phyloP scores from a whole-genome alignment of 2,329 filamentous ascomycete genomes.

The Epichloe bromicola region DNA sequence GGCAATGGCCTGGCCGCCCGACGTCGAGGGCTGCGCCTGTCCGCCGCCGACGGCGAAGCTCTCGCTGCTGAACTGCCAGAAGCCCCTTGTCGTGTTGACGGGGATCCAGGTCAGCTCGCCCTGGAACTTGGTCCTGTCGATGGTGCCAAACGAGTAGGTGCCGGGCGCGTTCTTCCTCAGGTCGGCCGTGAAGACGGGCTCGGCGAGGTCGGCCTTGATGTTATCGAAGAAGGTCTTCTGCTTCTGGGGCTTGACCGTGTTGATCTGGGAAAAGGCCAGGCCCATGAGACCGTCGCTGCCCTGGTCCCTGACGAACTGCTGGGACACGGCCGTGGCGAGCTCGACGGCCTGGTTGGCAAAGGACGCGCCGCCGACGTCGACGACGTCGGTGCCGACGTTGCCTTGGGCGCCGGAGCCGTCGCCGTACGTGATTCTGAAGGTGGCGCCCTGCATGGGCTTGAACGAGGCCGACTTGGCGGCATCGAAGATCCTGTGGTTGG shows the following conservation, averaged over 20 bases:
- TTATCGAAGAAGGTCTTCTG: slow-evolving; percentile 33
- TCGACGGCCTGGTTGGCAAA: slow-evolving; percentile 30
- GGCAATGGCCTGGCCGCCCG: slow-evolving; percentile 29
- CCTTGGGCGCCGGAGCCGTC: slow-evolving; percentile 30
- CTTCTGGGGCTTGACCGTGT: slow-evolving; percentile 25
- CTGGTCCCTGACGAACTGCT: slow-evolving; percentile 23
- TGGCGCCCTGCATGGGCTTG: slow-evolving; percentile 21
- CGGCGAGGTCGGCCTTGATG: slow-evolving; percentile 10
- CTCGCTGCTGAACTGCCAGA: slow-evolving; percentile 36
- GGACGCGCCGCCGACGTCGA: slow-evolving; percentile 28
- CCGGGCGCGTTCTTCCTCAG: slow-evolving; percentile 44
- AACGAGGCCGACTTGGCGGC: slow-evolving; percentile 25
- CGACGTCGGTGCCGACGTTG: slow-evolving; percentile 29
- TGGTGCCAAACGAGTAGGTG: slow-evolving; percentile 60
- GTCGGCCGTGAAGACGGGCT: slow-evolving; percentile 52
- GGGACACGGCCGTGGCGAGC: slow-evolving; percentile 26
- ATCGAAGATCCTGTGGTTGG: slow-evolving; percentile 27
- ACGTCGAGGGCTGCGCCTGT: slow-evolving; percentile 22
- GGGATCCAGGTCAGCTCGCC: slow-evolving; percentile 49
- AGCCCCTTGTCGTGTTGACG: slow-evolving; percentile 49
- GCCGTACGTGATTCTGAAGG: slow-evolving; percentile 31
- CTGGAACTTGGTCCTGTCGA: slow-evolving; percentile 50
- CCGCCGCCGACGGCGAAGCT: slow-evolving; percentile 11
- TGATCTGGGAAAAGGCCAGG: slow-evolving; percentile 29
- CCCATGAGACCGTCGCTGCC: slow-evolving; percentile 34